phyloP scores from a whole-genome alignment of 768 basidiomycete species.

The Glaciozyma martinii region DNA sequence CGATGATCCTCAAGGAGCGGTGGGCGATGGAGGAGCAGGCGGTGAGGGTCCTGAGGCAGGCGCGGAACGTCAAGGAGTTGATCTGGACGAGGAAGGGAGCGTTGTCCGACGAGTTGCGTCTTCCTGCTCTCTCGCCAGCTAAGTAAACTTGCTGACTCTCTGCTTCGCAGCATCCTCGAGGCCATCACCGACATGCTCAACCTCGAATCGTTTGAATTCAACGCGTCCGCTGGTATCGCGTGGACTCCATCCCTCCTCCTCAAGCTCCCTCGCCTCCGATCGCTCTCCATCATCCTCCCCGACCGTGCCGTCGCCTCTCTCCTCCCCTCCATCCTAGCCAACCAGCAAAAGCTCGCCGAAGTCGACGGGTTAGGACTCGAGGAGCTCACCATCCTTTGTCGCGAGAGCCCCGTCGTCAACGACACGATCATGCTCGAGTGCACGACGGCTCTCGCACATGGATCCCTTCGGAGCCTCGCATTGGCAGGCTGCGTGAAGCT shows the following conservation, averaged over 20 bases:
- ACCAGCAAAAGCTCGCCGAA: not conserved
- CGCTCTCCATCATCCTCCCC: slow-evolving; percentile 28
- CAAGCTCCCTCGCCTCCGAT: slow-evolving; percentile 7
- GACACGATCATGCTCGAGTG: slow-evolving; percentile 6
- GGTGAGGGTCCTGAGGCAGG: slow-evolving; percentile 5
- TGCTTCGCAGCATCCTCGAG: slow-evolving; percentile 9
- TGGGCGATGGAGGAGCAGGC: slow-evolving; percentile 10
- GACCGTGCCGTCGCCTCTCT: slow-evolving; percentile 16
- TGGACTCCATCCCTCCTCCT: slow-evolving; percentile 22
- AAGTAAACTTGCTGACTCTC: fast-evolving
- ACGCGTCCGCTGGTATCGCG: slow-evolving; percentile 18
- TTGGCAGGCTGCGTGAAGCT: slow-evolving; percentile 26
- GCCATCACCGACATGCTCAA: slow-evolving; percentile 10
- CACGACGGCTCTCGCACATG: not conserved
- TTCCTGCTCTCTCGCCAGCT: not conserved
- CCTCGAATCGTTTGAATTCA: slow-evolving; percentile 18
- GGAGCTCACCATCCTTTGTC: slow-evolving; percentile 24
- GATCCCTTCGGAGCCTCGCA: slow-evolving; percentile 12
- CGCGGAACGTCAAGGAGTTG: slow-evolving; percentile 10
- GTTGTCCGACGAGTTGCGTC: slow-evolving; percentile 6
- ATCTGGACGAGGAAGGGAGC: slow-evolving; percentile 26
- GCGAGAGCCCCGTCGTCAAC: slow-evolving; percentile 23
- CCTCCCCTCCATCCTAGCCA: slow-evolving; percentile 15
- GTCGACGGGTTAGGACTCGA: slow-evolving; percentile 6
- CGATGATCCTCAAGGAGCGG: slow-evolving; percentile 7